phyloP scores from a whole-genome alignment of 192 early-diverging fungal species.

The Chytriomyces hyalinus region DNA sequence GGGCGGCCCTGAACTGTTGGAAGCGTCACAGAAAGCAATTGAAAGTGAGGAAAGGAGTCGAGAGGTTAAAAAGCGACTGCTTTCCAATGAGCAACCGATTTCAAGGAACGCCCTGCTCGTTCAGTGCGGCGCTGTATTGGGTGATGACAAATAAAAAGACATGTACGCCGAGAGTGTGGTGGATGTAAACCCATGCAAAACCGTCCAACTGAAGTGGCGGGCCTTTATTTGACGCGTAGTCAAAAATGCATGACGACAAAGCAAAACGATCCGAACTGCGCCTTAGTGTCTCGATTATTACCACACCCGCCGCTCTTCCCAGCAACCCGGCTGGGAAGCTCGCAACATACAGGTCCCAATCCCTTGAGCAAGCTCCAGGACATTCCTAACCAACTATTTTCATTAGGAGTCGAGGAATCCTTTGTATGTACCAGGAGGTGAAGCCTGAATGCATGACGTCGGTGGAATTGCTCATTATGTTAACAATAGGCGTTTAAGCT shows the following conservation, averaged over 20 bases:
- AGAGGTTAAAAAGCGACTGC: neutral
- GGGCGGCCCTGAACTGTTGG: neutral
- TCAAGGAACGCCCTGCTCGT: neutral
- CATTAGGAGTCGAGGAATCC: slow-evolving; percentile 68
- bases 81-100: neutral
- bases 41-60: neutral
- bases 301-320: slow-evolving; percentile 57
- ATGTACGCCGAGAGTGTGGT: too few species aligned
- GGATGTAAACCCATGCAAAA: too few species aligned
- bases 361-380: slow-evolving; percentile 81
- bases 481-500: too few species aligned
- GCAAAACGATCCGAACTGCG: too few species aligned
- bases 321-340: slow-evolving; percentile 76
- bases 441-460: slow-evolving; percentile 86
- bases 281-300: neutral
- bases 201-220: too few species aligned
- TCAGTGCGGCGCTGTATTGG: neutral
- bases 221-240: too few species aligned
- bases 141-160: neutral
- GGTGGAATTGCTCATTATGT: slow-evolving; percentile 65
- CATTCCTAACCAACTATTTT: slow-evolving; percentile 86
- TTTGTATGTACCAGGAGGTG: slow-evolving; percentile 87
- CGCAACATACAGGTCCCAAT: slow-evolving; percentile 87
- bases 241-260: too few species aligned
- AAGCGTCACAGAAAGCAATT: neutral